These are phyloP conservation scores for Arctostaphylos glauca DNA, from an alignment of 148 eudicot species.

Conservation along the genomic window DNA sequence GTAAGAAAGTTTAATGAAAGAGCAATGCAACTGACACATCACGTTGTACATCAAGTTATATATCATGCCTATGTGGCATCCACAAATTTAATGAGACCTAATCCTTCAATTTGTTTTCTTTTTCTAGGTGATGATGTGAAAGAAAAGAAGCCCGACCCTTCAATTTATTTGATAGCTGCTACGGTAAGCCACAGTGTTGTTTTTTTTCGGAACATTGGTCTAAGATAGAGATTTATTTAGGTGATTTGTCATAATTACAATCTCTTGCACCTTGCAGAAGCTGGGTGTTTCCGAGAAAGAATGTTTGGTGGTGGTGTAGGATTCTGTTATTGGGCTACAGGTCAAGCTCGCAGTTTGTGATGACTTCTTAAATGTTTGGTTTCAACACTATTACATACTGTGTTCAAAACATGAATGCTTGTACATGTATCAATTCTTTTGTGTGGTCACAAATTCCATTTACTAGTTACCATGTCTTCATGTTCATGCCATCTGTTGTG, in stretches of 20 bases:
- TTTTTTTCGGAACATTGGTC: background rate
- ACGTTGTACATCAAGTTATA: too few species aligned
- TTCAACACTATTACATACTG: background rate
- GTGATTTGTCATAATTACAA: conserved; percentile 3
- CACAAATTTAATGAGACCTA: too few species aligned
- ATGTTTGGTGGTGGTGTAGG: conserved; percentile 92
- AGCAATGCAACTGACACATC: too few species aligned
- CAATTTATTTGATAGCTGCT: conserved; percentile 76
- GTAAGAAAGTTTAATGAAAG: too few species aligned
- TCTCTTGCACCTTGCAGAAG: conserved; percentile 43
- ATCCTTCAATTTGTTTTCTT: too few species aligned
- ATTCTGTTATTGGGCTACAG: conserved; percentile 96
- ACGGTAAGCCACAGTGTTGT: conserved; percentile 41
- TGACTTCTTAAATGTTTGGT: background rate
- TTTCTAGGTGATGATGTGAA: conserved; percentile 92
- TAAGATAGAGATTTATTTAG: background rate
- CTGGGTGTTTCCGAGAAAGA: conserved; percentile 64
- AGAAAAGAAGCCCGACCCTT: conserved; percentile 95
- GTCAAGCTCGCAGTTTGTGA: conserved; percentile 28
- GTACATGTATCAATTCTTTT: background rate
- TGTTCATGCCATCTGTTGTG: background rate
- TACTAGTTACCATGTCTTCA: background rate
- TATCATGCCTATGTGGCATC: too few species aligned
- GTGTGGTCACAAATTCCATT: background rate
- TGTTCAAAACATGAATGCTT: background rate